Evolutionary conservation across 352 stramenopile genomes (phyloP), one percentile per base, ranked within the genome.

Genomic region (Pythium dissotocum): DNA sequence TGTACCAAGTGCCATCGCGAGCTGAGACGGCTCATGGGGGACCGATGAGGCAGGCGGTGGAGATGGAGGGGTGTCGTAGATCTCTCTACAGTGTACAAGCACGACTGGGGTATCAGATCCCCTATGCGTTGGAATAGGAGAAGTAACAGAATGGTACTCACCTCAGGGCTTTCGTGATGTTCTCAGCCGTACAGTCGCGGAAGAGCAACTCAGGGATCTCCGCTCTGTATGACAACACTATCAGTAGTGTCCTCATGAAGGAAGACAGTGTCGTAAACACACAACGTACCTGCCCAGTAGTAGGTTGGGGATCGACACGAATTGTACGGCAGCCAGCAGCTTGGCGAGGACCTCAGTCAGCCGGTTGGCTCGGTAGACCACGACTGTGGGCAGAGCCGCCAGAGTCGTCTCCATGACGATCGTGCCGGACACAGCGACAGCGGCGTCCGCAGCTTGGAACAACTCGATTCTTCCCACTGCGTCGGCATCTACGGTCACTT

Each of bases 291-390:
- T 76, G 48, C 80, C 80, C 6, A 88, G 71, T 18, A 94, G 64
- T 0, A 94, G 67, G 58, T 92, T 94, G 10, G 86, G 86, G 18
- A 94, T 65, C 7, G 86, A 92, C n/a, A 94, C 83, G 56, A 85
- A 91, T 4, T 71, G 69, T n/a, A 92, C 86, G 9, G 82, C 77
- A 26, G 79, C 82, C 21, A 92, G 63, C 12, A 63, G 67, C 57
- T 77, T 72, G 4, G 75, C 82, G 42, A 91, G 70, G 58, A 79
- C 63, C 56, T 90, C 83, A 0, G 86, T 92, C 24, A 94, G 1
- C 7, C 52, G 58, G 49, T 92, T 93, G 10, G 84, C 82, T 10
- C 83, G 82, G 51, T 92, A 94, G 35, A 94, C 82, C 28, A 90
- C 82, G 13, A 91, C 63, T 0, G 83, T 94, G 2, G 84, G 82